Base-by-base conservation (phyloP, 768 basidiomycete species). In the Mycena amicta region DNA sequence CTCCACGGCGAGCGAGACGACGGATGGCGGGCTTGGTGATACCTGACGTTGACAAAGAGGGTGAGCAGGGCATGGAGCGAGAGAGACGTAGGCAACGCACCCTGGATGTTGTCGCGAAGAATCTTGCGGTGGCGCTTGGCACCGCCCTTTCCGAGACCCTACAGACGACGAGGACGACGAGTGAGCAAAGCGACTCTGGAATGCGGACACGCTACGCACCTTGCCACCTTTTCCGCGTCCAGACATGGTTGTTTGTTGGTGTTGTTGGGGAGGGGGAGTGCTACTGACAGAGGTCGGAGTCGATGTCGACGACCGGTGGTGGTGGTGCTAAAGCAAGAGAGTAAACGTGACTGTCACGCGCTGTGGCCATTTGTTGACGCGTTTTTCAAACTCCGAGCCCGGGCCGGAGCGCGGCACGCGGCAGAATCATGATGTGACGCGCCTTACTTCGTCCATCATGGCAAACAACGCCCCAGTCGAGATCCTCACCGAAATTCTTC, bases 51-150 rank as follows among this genome's bases (percentile, higher is more conserved):
- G 22, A 45, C 8, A 23, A 15, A 4, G 27, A 29, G 8, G 47
- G 47, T 49, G 25, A 29, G 47, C 26, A 12, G 26, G 47, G 47
- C n/a, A n/a, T 13, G n/a, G 26, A 5, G 47, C 11, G 27, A 45
- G 43, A 8, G 13, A 43, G 41, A 6, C 13, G 20, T 5, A 5
- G 47, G 27, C 25, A 22, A 49, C 47, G 12, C 51, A 72, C 81
- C 82, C 64, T 83, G 81, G 55, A 83, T 83, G 75, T 83, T 83
- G 55, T 83, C 80, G 70, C 86, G 84, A 62, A 87, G 78, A 67
- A 89, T 86, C 77, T 88, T 89, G 68, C 87, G 83, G 73, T 88
- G 87, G 72, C 87, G 81, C 77, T 86, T 85, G n/a, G 84, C 83
- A 69, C 87, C 87, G 66, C 87, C 85, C 82, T 88, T 89, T 69